These are phyloP conservation scores for Aspergillus haitiensis DNA, from an alignment of 495 filamentous ascomycete species.

Conservation along the genomic window DNA sequence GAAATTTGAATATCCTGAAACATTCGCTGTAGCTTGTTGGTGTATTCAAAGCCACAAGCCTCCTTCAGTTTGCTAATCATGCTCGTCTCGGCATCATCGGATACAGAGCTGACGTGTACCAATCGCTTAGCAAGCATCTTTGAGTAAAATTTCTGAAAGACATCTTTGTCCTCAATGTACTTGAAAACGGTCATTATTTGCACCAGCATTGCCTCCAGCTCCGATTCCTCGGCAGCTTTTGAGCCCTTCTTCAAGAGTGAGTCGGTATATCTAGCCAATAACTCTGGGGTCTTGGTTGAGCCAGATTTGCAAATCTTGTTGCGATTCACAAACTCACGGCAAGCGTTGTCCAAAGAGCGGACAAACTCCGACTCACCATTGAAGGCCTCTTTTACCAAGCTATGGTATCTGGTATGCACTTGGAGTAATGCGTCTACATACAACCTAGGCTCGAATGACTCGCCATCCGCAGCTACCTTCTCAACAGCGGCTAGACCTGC, in stretches of 20 bases:
- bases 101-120: slow-evolving; percentile 90
- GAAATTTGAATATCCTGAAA: slow-evolving; percentile 99
- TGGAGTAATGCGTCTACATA: slow-evolving; percentile 95
- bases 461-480: slow-evolving; percentile 85
- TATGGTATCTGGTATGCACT: slow-evolving; percentile 89
- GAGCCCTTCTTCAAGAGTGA: slow-evolving; percentile 88
- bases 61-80: slow-evolving; percentile 99
- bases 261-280: slow-evolving; percentile 96
- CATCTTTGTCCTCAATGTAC: slow-evolving; percentile 99
- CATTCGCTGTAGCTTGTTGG: slow-evolving; percentile 99
- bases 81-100: slow-evolving; percentile 95
- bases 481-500: slow-evolving; percentile 84
- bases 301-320: slow-evolving; percentile 92
- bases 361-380: slow-evolving; percentile 96
- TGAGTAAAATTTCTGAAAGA: slow-evolving; percentile 99
- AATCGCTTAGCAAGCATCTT: slow-evolving; percentile 93
- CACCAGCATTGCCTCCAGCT: slow-evolving; percentile 85
- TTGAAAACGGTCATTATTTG: slow-evolving; percentile 99
- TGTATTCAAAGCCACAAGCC: slow-evolving; percentile 97
- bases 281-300: slow-evolving; percentile 88
- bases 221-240: slow-evolving; percentile 85
- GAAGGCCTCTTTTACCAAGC: slow-evolving; percentile 88
- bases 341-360: slow-evolving; percentile 93
- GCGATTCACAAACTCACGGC: slow-evolving; percentile 95
- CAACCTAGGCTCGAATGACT: slow-evolving; percentile 90